These are phyloP conservation scores for Colletotrichum karsti DNA, from an alignment of 2,329 filamentous ascomycete genomes.

Conservation along the genomic window DNA sequence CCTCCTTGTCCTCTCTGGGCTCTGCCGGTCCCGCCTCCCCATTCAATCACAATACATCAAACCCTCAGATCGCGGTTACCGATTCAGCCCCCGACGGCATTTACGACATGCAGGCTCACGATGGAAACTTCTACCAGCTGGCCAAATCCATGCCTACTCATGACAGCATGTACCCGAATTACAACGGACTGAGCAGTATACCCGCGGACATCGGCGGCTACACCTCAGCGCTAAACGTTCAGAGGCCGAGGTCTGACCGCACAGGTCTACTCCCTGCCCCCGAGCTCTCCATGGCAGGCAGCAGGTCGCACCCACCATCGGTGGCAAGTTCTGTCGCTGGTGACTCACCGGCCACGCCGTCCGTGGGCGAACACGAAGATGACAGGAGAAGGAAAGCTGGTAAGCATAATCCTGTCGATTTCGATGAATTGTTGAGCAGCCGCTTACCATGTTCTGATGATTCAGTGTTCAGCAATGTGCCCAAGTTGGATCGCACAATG, in stretches of 20 bases:
- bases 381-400: conserved; percentile 62
- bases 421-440: not conserved
- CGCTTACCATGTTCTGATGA: conserved; percentile 45
- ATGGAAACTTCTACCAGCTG: conserved; percentile 54
- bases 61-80: conserved; percentile 65
- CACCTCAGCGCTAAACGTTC: conserved; percentile 46
- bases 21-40: conserved; percentile 69
- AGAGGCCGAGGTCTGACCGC: conserved; percentile 48
- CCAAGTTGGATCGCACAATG: conserved; percentile 86
- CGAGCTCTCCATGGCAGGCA: conserved; percentile 51
- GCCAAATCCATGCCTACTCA: conserved; percentile 50
- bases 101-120: conserved; percentile 50
- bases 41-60: conserved; percentile 61
- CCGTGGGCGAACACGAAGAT: conserved; percentile 57
- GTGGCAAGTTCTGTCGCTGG: conserved; percentile 65
- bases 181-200: conserved; percentile 47
- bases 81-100: conserved; percentile 57
- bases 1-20: conserved; percentile 67
- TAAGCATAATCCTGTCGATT: conserved; percentile 47
- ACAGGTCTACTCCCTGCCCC: conserved; percentile 53
- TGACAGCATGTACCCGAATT: conserved; percentile 50
- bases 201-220: conserved; percentile 48
- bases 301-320: conserved; percentile 60
- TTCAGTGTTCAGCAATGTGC: conserved; percentile 53
- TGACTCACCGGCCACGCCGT: conserved; percentile 69